phyloP scores from a whole-genome alignment of 306 rosid genomes.

The Spatholobus suberectus region DNA sequence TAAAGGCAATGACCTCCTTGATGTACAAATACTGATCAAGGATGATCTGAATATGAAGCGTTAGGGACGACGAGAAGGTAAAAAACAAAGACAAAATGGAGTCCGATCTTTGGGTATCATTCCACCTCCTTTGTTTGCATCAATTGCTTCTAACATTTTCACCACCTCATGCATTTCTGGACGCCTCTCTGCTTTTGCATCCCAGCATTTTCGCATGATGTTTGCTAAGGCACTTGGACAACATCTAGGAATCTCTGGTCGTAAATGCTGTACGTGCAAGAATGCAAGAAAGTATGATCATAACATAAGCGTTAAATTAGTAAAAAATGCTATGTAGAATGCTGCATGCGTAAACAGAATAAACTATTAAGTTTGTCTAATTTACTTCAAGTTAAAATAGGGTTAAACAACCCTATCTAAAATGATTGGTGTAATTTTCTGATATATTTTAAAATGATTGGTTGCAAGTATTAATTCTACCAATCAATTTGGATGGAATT shows the following conservation, averaged over 20 bases:
- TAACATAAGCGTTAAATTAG: background rate
- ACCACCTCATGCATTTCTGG: slow-evolving; percentile 85
- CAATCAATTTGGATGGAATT: too few species aligned
- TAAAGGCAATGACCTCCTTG: background rate
- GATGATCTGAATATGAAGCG: background rate
- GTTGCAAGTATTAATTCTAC: too few species aligned
- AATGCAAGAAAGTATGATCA: background rate
- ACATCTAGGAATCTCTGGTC: slow-evolving; percentile 80
- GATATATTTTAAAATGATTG: too few species aligned
- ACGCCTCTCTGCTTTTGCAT: slow-evolving; percentile 66
- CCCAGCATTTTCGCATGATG: slow-evolving; percentile 81
- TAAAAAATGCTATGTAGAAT: background rate
- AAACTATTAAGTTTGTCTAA: too few species aligned
- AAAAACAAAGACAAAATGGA: slow-evolving; percentile 59
- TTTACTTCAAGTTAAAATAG: too few species aligned
- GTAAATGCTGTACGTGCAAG: slow-evolving; percentile 54
- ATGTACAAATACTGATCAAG: background rate
- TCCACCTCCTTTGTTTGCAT: slow-evolving; percentile 84
- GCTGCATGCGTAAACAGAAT: background rate
- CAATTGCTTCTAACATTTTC: slow-evolving; percentile 69
- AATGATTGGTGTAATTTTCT: too few species aligned
- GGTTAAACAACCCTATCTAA: too few species aligned
- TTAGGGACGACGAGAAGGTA: slow-evolving; percentile 60
- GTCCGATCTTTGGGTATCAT: slow-evolving; percentile 67
- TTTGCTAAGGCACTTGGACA: slow-evolving; percentile 68